A percentile compares a stretch with the other conserved stretches of the same genome.
These are phyloP conservation scores for Oryza glaberrima DNA, from an alignment of 176 grass and related monocot genomes.

Conservation along the genomic window DNA sequence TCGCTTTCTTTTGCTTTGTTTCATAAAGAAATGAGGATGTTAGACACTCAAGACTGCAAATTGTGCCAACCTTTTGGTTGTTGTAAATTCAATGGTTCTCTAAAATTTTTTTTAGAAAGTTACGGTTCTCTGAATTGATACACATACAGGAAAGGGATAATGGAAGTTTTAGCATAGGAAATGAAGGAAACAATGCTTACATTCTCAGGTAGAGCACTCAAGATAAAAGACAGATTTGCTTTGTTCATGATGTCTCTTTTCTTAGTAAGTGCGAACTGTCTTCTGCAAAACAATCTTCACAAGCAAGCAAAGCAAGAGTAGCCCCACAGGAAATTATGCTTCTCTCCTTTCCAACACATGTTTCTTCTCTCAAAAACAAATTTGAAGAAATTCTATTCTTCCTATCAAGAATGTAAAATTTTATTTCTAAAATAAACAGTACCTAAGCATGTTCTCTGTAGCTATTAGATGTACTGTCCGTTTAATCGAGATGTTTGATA, in stretches of 20 bases:
- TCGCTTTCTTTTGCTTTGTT: slow-evolving; percentile 18
- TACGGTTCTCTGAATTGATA: slow-evolving; percentile 23
- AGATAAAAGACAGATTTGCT: slow-evolving; percentile 10
- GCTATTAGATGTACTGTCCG: not conserved
- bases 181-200: not conserved
- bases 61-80: slow-evolving; percentile 21
- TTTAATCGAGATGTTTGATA: not conserved
- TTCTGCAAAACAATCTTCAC: slow-evolving; percentile 46
- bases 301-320: slow-evolving; percentile 52
- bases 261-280: slow-evolving; percentile 31
- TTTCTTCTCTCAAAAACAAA: slow-evolving; percentile 30
- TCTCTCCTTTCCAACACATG: slow-evolving; percentile 22
- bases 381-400: slow-evolving; percentile 20
- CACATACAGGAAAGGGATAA: slow-evolving; percentile 14
- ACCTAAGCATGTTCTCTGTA: not conserved
- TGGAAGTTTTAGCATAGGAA: not conserved
- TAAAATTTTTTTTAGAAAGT: not conserved
- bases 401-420: not conserved
- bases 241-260: slow-evolving; percentile 39
- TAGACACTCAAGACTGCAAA: slow-evolving; percentile 6
- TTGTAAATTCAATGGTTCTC: not conserved
- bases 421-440: not conserved
- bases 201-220: slow-evolving; percentile 1
- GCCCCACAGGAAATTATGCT: slow-evolving; percentile 46
- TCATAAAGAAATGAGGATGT: slow-evolving; percentile 19